A percentile compares a stretch with the other conserved stretches of the same genome.
These are phyloP conservation scores for Pichia californica DNA, from an alignment of 805 yeast genomes.

Conservation along the genomic window DNA sequence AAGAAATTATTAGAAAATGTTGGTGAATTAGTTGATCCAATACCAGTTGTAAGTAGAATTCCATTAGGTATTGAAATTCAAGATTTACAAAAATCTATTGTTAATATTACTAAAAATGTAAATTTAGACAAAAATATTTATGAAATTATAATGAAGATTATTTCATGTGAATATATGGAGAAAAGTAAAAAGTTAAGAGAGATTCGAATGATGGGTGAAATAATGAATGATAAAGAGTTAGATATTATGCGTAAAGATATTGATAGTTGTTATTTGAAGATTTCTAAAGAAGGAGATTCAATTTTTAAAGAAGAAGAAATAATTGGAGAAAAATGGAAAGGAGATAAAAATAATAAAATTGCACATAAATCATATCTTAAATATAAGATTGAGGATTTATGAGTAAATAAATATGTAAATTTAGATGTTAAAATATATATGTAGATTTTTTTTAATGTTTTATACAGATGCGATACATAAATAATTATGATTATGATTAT, in stretches of 20 bases:
- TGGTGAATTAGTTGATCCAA: slow-evolving; percentile 59
- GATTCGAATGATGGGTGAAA: slow-evolving; percentile 29
- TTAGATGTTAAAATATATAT: too few relatives aligned
- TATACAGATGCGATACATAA: too few relatives aligned
- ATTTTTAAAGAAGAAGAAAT: slow-evolving; percentile 28
- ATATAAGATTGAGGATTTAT: slow-evolving; percentile 11
- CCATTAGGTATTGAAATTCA: slow-evolving; percentile 56
- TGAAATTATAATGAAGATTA: slow-evolving; percentile 47
- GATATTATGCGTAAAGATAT: slow-evolving; percentile 3
- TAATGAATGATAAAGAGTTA: slow-evolving; percentile 20
- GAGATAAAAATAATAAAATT: slow-evolving; percentile 26
- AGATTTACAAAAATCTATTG: slow-evolving; percentile 56
- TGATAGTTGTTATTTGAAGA: slow-evolving; percentile 6
- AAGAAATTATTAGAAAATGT: slow-evolving; percentile 64
- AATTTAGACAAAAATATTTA: slow-evolving; percentile 49
- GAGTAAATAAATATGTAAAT: background rate
- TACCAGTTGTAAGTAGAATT: slow-evolving; percentile 59
- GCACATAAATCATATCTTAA: slow-evolving; percentile 28
- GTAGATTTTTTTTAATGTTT: too few relatives aligned
- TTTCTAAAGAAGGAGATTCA: background rate
- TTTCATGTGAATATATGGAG: slow-evolving; percentile 43
- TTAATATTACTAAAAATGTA: slow-evolving; percentile 57
- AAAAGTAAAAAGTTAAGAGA: slow-evolving; percentile 28
- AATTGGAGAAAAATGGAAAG: slow-evolving; percentile 29
- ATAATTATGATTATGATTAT: too few relatives aligned